A percentile compares a stretch with the other conserved stretches of the same genome.
Evolutionary conservation across 2,329 filamentous ascomycete genomes (phyloP).

Genomic region (Uncinocarpus reesii): DNA sequence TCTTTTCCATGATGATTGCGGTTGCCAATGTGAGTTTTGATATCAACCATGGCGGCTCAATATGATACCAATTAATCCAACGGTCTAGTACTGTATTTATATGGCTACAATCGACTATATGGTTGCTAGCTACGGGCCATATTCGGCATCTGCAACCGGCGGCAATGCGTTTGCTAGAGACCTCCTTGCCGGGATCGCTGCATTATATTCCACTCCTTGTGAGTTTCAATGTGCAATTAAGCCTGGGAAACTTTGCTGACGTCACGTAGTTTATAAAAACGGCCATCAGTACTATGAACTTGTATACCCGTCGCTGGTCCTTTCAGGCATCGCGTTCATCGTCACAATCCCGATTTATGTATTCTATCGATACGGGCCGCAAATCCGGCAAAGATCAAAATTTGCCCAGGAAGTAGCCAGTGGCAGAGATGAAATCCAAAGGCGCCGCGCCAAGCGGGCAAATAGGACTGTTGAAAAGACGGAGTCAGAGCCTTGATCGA

Average conservation of each 20-base stretch:
- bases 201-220: conserved; percentile 48
- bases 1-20: conserved; percentile 49
- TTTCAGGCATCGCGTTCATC: conserved; percentile 50
- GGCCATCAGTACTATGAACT: conserved; percentile 44
- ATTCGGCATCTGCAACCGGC: conserved; percentile 54
- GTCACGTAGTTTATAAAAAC: conserved; percentile 34
- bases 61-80: neutral
- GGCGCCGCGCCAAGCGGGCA: conserved; percentile 10
- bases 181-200: conserved; percentile 51
- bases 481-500: neutral
- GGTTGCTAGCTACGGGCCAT: conserved; percentile 55
- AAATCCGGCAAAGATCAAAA: conserved; percentile 48
- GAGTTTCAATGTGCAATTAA: conserved; percentile 20
- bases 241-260: neutral
- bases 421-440: conserved; percentile 23
- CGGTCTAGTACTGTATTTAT: conserved; percentile 41
- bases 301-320: conserved; percentile 50
- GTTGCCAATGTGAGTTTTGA: conserved; percentile 47
- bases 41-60: neutral
- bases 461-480: conserved; percentile 8
- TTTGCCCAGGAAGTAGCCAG: conserved; percentile 53
- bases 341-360: conserved; percentile 55
- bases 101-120: conserved; percentile 59
- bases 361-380: conserved; percentile 54
- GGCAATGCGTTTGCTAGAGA: conserved; percentile 57